Conservation (phyloP, 495 filamentous ascomycete species). For the Lasiosphaeria miniovina region DNA sequence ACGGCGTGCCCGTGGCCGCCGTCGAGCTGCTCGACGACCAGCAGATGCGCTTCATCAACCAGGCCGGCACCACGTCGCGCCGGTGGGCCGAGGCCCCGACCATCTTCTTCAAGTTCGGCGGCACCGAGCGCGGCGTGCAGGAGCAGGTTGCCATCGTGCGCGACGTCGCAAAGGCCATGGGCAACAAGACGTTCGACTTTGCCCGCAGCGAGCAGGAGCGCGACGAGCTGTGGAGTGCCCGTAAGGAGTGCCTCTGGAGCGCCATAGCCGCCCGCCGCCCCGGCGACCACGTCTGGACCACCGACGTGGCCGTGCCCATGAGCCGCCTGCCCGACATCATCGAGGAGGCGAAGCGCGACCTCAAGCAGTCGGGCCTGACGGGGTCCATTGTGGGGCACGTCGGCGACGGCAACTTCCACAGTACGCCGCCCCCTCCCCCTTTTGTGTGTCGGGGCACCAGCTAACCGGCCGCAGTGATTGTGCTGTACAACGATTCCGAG, state of each 20-base stretch:
- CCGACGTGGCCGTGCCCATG: slow-evolving; percentile 80
- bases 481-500: slow-evolving; percentile 68
- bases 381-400: slow-evolving; percentile 79
- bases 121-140: slow-evolving; percentile 69
- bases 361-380: slow-evolving; percentile 61
- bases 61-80: slow-evolving; percentile 66
- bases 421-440: slow-evolving; percentile 35
- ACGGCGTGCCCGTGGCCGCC: slow-evolving; percentile 79
- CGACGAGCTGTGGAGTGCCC: slow-evolving; percentile 78
- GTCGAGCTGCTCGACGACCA: slow-evolving; percentile 93
- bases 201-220: slow-evolving; percentile 66
- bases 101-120: slow-evolving; percentile 92
- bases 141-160: slow-evolving; percentile 77
- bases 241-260: slow-evolving; percentile 83
- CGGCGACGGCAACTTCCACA: slow-evolving; percentile 82
- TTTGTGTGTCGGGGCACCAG: not conserved
- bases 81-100: slow-evolving; percentile 78
- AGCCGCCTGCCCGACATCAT: slow-evolving; percentile 69
- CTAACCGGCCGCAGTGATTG: slow-evolving; percentile 51
- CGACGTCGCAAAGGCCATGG: slow-evolving; percentile 58
- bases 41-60: slow-evolving; percentile 91
- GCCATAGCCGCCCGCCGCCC: slow-evolving; percentile 58
- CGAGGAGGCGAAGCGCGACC: slow-evolving; percentile 72
- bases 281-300: slow-evolving; percentile 74
- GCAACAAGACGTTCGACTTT: slow-evolving; percentile 73